Evolutionary conservation across 495 filamentous ascomycete species (phyloP).

Genomic region (Monascus purpureus): DNA sequence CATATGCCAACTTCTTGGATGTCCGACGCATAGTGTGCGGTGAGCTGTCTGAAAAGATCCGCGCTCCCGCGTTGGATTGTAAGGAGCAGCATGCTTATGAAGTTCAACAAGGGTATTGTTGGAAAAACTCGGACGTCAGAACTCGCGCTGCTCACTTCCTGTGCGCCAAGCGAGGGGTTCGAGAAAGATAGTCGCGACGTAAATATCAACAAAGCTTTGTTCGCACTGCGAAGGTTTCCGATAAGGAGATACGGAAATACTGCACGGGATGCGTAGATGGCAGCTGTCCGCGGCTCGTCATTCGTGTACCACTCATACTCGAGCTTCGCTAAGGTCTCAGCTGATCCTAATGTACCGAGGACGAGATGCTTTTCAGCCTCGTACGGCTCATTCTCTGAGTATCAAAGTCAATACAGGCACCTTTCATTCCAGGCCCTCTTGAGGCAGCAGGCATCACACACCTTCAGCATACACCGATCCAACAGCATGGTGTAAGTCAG

Average conservation of each 20-base stretch:
- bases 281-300: slow-evolving; percentile 78
- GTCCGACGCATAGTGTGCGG: slow-evolving; percentile 63
- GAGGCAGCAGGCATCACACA: slow-evolving; percentile 12
- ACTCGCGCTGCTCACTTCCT: slow-evolving; percentile 64
- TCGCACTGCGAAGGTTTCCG: slow-evolving; percentile 81
- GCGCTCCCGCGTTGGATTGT: slow-evolving; percentile 65
- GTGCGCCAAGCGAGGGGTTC: slow-evolving; percentile 56
- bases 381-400: slow-evolving; percentile 67
- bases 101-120: slow-evolving; percentile 77
- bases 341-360: slow-evolving; percentile 79
- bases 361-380: slow-evolving; percentile 85
- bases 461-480: slow-evolving; percentile 78
- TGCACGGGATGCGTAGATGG: slow-evolving; percentile 77
- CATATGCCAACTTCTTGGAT: slow-evolving; percentile 62
- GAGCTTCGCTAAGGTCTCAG: slow-evolving; percentile 60
- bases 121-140: slow-evolving; percentile 75
- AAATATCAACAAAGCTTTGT: slow-evolving; percentile 68
- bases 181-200: slow-evolving; percentile 52
- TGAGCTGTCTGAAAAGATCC: slow-evolving; percentile 73
- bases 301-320: slow-evolving; percentile 90
- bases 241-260: slow-evolving; percentile 85
- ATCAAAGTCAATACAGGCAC: not conserved
- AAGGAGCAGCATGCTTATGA: slow-evolving; percentile 69
- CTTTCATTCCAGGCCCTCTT: too few species aligned
- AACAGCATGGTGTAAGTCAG: slow-evolving; percentile 87